phyloP scores from a whole-genome alignment of 495 filamentous ascomycete species.

The Haplographium delicatum region DNA sequence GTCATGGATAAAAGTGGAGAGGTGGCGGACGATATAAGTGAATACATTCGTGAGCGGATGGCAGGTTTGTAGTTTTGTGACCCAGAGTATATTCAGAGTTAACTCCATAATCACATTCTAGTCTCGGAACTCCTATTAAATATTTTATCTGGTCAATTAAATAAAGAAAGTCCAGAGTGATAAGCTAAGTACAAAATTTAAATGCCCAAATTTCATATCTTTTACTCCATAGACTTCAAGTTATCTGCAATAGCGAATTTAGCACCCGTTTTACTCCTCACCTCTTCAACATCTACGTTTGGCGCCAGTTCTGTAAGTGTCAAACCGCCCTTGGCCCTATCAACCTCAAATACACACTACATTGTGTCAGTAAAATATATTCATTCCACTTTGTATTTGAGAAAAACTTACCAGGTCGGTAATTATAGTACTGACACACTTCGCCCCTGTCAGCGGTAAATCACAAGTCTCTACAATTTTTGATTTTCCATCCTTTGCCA shows the following conservation, averaged over 20 bases:
- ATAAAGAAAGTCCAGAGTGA: no score
- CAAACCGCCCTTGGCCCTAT: slow-evolving; percentile 59
- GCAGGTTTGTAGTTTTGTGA: no score
- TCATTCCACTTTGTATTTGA: background rate
- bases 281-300: slow-evolving; percentile 80
- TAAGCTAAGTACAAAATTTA: no score
- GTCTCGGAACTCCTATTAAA: no score
- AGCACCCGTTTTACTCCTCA: slow-evolving; percentile 81
- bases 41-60: no score
- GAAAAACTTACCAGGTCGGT: slow-evolving; percentile 63
- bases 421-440: slow-evolving; percentile 84
- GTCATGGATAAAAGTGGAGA: no score
- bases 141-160: no score
- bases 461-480: slow-evolving; percentile 91
- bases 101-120: no score
- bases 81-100: no score
- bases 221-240: slow-evolving; percentile 71
- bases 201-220: background rate
- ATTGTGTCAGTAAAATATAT: slow-evolving; percentile 5
- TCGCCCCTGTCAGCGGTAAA: slow-evolving; percentile 79
- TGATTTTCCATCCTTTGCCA: slow-evolving; percentile 81
- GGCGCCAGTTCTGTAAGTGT: slow-evolving; percentile 84
- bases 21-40: no score
- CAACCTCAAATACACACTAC: slow-evolving; percentile 79
- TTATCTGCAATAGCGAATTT: slow-evolving; percentile 72